Conservation (phyloP, 2,329 filamentous ascomycete species). For the Ophiostoma ips region DNA sequence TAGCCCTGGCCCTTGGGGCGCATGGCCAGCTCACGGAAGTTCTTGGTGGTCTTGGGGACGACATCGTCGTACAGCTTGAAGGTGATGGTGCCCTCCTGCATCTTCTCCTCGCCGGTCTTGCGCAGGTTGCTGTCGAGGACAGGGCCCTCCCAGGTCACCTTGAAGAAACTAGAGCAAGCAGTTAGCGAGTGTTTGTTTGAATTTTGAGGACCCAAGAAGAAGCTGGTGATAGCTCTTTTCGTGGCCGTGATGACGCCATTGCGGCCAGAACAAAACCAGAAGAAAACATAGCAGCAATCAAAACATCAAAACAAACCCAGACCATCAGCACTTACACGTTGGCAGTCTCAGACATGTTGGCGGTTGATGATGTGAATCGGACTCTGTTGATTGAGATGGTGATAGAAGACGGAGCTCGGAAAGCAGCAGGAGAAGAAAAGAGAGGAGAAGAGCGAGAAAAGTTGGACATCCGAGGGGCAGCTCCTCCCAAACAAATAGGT, state of each 20-base stretch:
- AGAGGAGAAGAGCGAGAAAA: constrained; percentile 17
- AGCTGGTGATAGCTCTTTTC: not conserved
- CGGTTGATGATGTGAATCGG: constrained; percentile 24
- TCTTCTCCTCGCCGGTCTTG: constrained; percentile 30
- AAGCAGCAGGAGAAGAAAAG: constrained; percentile 15
- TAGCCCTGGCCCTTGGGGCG: constrained; percentile 73
- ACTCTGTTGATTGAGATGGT: constrained; percentile 19
- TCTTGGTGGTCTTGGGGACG: constrained; percentile 76
- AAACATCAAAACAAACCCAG: not conserved
- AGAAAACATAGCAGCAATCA: not conserved
- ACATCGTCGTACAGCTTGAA: constrained; percentile 69
- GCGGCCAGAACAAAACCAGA: not conserved
- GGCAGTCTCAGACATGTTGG: constrained; percentile 47
- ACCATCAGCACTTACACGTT: constrained; percentile 32
- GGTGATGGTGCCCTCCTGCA: constrained; percentile 59
- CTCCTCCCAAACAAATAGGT: constrained; percentile 18
- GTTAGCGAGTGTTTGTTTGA: not conserved
- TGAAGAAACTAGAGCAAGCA: constrained; percentile 46
- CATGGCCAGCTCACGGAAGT: constrained; percentile 78
- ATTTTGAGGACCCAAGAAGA: not conserved
- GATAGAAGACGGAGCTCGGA: constrained; percentile 20
- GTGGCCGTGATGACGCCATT: not conserved
- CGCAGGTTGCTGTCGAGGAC: constrained; percentile 46
- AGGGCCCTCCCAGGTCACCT: constrained; percentile 59
- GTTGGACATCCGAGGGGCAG: constrained; percentile 21